Conservation (phyloP, 2,329 filamentous ascomycete genomes). For the Epichloe glyceriae region DNA sequence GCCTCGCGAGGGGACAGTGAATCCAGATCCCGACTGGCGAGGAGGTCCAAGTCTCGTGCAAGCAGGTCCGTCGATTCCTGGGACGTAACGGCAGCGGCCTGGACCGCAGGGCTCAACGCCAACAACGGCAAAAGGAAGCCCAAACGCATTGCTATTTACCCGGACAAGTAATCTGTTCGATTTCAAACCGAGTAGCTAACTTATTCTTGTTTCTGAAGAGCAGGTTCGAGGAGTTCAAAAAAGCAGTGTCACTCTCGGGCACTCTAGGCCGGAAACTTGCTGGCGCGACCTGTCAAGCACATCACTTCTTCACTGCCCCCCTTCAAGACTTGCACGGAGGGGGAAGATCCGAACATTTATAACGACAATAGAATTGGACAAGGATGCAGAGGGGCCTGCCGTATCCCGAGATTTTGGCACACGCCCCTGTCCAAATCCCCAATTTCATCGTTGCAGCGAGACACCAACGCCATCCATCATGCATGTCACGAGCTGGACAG, state of each 20-base stretch:
- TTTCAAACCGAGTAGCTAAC: neutral
- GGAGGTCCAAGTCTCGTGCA: constrained; percentile 3
- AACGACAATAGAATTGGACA: neutral
- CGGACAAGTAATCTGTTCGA: neutral
- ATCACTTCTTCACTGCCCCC: neutral
- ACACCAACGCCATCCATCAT: too few relatives aligned
- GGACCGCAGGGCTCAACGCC: constrained; percentile 7
- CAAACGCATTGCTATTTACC: constrained; percentile 7
- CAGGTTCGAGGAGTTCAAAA: too few relatives aligned
- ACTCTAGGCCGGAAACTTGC: neutral
- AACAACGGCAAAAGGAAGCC: constrained; percentile 8
- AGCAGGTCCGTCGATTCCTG: neutral
- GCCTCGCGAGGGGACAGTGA: neutral
- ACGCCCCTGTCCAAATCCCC: neutral
- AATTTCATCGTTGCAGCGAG: neutral
- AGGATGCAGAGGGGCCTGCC: neutral
- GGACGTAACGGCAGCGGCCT: neutral
- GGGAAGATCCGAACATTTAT: neutral
- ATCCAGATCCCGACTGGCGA: neutral
- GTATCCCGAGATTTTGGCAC: neutral
- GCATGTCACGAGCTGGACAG: neutral
- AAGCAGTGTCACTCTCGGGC: neutral
- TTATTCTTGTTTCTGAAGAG: too few relatives aligned
- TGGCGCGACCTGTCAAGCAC: neutral
- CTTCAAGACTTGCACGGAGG: neutral